A percentile compares a stretch with the other conserved stretches of the same genome.
Evolutionary conservation across 306 rosid species (phyloP).

Genomic region (Citrullus amarus): DNA sequence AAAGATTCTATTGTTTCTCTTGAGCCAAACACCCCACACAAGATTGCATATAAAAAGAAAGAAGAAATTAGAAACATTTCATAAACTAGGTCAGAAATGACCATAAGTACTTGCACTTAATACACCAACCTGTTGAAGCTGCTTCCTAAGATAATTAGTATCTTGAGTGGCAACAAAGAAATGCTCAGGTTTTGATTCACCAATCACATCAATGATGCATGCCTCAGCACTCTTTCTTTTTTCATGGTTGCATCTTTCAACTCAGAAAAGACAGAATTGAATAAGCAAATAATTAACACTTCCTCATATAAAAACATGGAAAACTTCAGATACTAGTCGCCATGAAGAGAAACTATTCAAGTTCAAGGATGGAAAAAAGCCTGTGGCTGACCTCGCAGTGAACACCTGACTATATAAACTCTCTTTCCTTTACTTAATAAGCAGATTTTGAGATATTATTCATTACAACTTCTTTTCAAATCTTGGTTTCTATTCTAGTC

Average conservation of each 20-base stretch:
- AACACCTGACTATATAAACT: constrained; percentile 17
- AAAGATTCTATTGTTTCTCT: too few species aligned
- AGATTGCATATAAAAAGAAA: too few species aligned
- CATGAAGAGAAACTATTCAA: neutral
- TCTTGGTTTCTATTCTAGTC: too few species aligned
- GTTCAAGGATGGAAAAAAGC: neutral
- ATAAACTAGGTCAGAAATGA: neutral
- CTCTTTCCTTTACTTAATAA: too few species aligned
- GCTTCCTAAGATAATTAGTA: constrained; percentile 28
- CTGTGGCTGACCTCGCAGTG: constrained; percentile 37
- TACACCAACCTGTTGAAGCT: constrained; percentile 45
- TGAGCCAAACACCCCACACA: too few species aligned
- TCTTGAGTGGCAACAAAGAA: constrained; percentile 82
- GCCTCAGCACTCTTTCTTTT: constrained; percentile 31
- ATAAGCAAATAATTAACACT: neutral
- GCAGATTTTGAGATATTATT: too few species aligned
- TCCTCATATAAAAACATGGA: neutral
- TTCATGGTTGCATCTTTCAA: constrained; percentile 54
- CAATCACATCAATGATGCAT: constrained; percentile 58
- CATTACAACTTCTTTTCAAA: too few species aligned
- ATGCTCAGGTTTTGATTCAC: constrained; percentile 58
- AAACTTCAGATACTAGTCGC: neutral
- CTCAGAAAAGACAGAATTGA: neutral
- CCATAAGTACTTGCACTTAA: neutral
- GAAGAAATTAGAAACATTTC: neutral